Conservation (phyloP, 2,329 filamentous ascomycete species). For the Scleromitrula shiraiana region DNA sequence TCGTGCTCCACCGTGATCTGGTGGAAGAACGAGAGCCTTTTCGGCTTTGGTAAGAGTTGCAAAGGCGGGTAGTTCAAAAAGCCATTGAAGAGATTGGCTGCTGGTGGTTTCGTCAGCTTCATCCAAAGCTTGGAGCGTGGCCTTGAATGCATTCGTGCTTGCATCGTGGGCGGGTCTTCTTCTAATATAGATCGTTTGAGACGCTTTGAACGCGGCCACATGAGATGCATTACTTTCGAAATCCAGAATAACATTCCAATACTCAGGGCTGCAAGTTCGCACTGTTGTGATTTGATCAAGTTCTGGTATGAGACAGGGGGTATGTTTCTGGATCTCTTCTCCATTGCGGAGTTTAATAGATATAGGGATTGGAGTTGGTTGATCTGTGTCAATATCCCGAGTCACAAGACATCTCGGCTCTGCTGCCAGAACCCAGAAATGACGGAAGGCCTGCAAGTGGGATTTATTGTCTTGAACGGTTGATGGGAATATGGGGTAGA, state of each 20-base stretch:
- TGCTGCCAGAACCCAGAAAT: constrained; percentile 92
- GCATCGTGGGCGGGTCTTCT: constrained; percentile 48
- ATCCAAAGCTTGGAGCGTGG: constrained; percentile 55
- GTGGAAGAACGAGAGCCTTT: constrained; percentile 42
- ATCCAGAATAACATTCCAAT: constrained; percentile 63
- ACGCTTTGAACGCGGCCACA: constrained; percentile 47
- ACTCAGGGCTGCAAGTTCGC: constrained; percentile 44
- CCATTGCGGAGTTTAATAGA: constrained; percentile 39
- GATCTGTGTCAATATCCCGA: constrained; percentile 76
- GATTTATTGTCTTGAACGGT: constrained; percentile 89
- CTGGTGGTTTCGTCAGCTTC: constrained; percentile 42
- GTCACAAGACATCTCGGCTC: constrained; percentile 84
- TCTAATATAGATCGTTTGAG: constrained; percentile 56
- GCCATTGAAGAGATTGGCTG: constrained; percentile 51
- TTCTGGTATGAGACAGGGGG: constrained; percentile 38
- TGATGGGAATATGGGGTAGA: constrained; percentile 88
- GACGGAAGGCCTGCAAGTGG: constrained; percentile 90
- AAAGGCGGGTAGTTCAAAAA: constrained; percentile 52
- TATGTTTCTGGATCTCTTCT: constrained; percentile 21
- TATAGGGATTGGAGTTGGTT: constrained; percentile 68
- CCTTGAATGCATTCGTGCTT: constrained; percentile 50
- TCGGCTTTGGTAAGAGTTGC: constrained; percentile 49
- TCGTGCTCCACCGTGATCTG: constrained; percentile 33
- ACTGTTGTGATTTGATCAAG: constrained; percentile 40
- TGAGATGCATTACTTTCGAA: constrained; percentile 50